phyloP scores from a whole-genome alignment of 768 basidiomycete genomes.

The Xerocomellus intermedius region DNA sequence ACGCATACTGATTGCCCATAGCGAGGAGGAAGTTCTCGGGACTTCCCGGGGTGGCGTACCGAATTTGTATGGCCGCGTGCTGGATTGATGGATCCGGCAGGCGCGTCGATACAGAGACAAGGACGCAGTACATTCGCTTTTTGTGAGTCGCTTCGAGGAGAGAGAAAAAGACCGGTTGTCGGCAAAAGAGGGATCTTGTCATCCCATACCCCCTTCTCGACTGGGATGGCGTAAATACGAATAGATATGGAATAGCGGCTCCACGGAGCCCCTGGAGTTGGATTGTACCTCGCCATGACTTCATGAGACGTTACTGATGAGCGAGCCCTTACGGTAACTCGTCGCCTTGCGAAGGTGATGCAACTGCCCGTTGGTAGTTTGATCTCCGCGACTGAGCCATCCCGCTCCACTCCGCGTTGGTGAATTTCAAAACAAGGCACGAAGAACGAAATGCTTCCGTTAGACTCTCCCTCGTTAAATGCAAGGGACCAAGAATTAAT shows the following conservation, averaged over 20 bases:
- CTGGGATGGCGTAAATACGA: conserved; percentile 1
- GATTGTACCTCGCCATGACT: not conserved
- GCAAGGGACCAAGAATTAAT: conserved; percentile 10
- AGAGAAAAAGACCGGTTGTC: not conserved
- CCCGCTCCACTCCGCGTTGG: conserved; percentile 5
- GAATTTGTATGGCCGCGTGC: not conserved
- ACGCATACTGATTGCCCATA: not conserved
- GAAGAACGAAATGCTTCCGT: conserved; percentile 28
- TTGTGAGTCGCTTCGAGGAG: not conserved
- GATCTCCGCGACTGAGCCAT: conserved; percentile 31
- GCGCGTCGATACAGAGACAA: not conserved
- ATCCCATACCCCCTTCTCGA: not conserved
- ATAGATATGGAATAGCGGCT: conserved; percentile 1
- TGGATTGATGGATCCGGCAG: not conserved
- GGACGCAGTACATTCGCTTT: not conserved
- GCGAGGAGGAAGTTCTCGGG: not conserved
- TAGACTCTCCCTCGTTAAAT: conserved; percentile 19
- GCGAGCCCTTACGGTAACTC: not conserved
- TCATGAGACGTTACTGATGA: conserved; percentile 5
- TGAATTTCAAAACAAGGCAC: conserved; percentile 11
- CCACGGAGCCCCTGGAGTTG: conserved; percentile 31
- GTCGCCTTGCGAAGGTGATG: conserved; percentile 1
- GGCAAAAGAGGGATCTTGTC: not conserved
- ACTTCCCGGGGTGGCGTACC: conserved; percentile 1
- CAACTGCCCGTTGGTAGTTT: conserved; percentile 13